A percentile compares a stretch with the other conserved stretches of the same genome.
phyloP scores from a whole-genome alignment of 169 alveolate species.

The Besnoitia besnoiti region DNA sequence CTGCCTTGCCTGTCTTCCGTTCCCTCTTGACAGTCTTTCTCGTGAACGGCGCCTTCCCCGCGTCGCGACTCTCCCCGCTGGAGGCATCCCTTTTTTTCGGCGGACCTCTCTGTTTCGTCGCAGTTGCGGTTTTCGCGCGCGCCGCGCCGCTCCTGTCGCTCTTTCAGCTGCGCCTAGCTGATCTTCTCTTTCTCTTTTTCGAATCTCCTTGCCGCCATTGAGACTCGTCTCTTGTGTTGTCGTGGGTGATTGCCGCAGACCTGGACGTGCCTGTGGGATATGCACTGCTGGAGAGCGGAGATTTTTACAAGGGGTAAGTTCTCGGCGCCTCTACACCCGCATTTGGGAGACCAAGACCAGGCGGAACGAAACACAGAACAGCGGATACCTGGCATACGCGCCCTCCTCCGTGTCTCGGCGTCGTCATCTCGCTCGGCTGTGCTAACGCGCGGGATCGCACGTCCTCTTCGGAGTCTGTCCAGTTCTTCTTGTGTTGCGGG shows the following conservation, averaged over 20 bases:
- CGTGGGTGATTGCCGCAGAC: neutral
- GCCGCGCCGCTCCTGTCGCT: neutral
- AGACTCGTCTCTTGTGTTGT: neutral
- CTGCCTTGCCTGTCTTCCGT: too few species aligned
- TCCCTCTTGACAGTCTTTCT: too few species aligned
- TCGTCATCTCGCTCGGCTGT: neutral
- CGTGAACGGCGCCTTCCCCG: too few species aligned
- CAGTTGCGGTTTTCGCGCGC: neutral
- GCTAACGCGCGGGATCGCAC: too few species aligned
- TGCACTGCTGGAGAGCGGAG: conserved; percentile 9
- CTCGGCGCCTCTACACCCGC: neutral
- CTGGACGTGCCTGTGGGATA: conserved; percentile 28
- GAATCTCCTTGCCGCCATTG: too few species aligned
- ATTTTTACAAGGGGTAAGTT: conserved; percentile 8
- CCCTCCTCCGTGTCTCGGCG: neutral
- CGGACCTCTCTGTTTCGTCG: neutral
- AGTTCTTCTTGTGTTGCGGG: neutral
- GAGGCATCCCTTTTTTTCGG: too few species aligned
- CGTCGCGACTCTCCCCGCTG: too few species aligned
- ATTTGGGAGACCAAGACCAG: neutral
- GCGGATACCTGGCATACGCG: neutral
- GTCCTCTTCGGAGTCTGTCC: neutral
- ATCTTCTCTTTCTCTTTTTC: neutral
- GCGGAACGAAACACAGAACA: neutral
- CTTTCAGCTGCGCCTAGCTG: neutral